phyloP scores from a whole-genome alignment of 257 asterid genomes.

The Rhazya stricta region DNA sequence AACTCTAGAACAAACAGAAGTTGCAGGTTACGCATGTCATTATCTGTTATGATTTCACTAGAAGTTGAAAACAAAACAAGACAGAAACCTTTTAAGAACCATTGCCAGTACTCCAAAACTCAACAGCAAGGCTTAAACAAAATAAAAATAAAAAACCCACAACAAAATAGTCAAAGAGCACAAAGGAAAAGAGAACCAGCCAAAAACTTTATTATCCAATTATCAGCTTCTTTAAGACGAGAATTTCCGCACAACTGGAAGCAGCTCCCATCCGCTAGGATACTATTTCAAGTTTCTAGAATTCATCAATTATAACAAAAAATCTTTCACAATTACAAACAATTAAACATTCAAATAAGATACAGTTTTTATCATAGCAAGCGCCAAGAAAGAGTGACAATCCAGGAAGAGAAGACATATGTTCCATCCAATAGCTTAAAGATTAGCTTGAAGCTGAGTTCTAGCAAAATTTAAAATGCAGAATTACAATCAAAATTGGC shows the following conservation, averaged over 20 bases:
- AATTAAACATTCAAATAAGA: neutral
- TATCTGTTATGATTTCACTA: neutral
- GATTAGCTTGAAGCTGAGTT: too few species aligned
- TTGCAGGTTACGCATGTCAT: neutral
- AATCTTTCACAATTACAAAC: neutral
- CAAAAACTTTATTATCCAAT: neutral
- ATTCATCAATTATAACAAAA: neutral
- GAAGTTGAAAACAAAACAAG: neutral
- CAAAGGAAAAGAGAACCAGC: neutral
- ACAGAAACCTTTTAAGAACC: neutral
- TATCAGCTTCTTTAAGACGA: neutral
- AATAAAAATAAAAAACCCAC: neutral
- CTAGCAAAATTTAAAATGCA: too few species aligned
- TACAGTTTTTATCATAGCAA: neutral
- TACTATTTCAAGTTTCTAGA: neutral
- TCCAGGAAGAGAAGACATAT: neutral
- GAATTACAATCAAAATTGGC: neutral
- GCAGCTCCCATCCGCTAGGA: neutral
- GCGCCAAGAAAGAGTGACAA: neutral
- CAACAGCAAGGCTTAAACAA: neutral
- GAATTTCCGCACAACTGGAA: neutral
- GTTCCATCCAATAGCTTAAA: too few species aligned
- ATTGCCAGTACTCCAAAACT: neutral
- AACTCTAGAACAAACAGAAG: neutral
- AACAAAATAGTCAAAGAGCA: neutral